Evolutionary conservation across 805 yeast species (phyloP).

Genomic region (Ogataea thermomethanolica): DNA sequence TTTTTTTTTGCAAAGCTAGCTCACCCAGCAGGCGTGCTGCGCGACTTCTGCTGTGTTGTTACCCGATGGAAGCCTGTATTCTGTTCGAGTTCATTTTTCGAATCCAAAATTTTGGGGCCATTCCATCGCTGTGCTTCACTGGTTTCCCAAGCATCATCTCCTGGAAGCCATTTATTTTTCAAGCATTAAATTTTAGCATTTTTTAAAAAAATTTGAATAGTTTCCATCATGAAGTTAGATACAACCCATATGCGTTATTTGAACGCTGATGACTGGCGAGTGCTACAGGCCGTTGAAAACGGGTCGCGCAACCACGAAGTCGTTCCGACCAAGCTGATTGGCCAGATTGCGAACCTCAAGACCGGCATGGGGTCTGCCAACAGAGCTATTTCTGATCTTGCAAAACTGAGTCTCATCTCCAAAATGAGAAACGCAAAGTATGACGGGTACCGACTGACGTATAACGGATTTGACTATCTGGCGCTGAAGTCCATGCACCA

Average conservation of each 20-base stretch:
- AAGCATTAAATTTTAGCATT: constrained; percentile 4
- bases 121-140: too few species aligned
- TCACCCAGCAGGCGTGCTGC: background rate
- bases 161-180: too few species aligned
- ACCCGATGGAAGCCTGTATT: too few species aligned
- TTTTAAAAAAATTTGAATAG: constrained; percentile 3
- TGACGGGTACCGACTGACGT: constrained; percentile 90
- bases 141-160: too few species aligned
- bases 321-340: constrained; percentile 85
- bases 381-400: constrained; percentile 77
- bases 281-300: constrained; percentile 81
- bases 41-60: background rate
- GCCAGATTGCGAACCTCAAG: constrained; percentile 72
- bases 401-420: constrained; percentile 76
- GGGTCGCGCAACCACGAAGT: constrained; percentile 93
- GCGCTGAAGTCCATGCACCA: constrained; percentile 83
- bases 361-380: constrained; percentile 68
- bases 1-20: background rate
- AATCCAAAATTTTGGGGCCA: background rate
- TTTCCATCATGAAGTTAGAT: constrained; percentile 74
- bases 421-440: constrained; percentile 85
- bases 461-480: constrained; percentile 86
- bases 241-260: constrained; percentile 91
- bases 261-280: constrained; percentile 85
- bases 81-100: background rate